phyloP scores from a whole-genome alignment of 108 stramenopile genomes.

The Epipyxis sp. region DNA sequence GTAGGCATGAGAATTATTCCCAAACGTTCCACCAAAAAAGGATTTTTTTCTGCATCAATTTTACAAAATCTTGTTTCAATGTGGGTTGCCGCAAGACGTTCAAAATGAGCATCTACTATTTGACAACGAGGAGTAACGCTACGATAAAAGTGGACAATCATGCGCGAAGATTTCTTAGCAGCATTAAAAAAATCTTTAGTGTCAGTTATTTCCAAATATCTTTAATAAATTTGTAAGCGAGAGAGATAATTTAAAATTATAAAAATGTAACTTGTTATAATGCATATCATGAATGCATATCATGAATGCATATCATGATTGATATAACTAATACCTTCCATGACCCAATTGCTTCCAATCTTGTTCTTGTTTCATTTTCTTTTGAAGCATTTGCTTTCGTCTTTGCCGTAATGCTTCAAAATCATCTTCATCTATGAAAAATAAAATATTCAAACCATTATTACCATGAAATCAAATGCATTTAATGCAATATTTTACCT shows the following conservation, averaged over 20 bases:
- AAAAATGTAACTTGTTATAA: slow-evolving; percentile 28
- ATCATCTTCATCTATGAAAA: slow-evolving; percentile 62
- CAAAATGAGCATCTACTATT: slow-evolving; percentile 81
- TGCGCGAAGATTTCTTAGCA: slow-evolving; percentile 67
- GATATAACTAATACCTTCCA: neutral
- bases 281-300: no score
- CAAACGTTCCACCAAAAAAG: slow-evolving; percentile 86
- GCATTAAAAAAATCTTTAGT: slow-evolving; percentile 84
- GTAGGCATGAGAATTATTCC: slow-evolving; percentile 94
- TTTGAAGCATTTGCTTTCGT: slow-evolving; percentile 71
- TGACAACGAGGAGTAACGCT: slow-evolving; percentile 82
- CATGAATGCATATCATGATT: no score
- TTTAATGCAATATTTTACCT: neutral
- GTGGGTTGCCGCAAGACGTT: slow-evolving; percentile 74
- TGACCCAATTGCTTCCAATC: slow-evolving; percentile 36
- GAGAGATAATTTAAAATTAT: neutral
- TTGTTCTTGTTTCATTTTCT: slow-evolving; percentile 58
- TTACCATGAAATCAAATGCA: neutral
- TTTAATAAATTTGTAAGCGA: slow-evolving; percentile 24
- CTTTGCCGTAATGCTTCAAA: slow-evolving; percentile 76
- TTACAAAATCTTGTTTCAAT: slow-evolving; percentile 90
- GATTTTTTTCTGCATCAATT: slow-evolving; percentile 91
- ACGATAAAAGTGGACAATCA: slow-evolving; percentile 95
- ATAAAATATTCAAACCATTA: no score
- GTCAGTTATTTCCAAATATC: slow-evolving; percentile 69